Conservation (phyloP, 2,329 filamentous ascomycete genomes). For the Claviceps sp. region DNA sequence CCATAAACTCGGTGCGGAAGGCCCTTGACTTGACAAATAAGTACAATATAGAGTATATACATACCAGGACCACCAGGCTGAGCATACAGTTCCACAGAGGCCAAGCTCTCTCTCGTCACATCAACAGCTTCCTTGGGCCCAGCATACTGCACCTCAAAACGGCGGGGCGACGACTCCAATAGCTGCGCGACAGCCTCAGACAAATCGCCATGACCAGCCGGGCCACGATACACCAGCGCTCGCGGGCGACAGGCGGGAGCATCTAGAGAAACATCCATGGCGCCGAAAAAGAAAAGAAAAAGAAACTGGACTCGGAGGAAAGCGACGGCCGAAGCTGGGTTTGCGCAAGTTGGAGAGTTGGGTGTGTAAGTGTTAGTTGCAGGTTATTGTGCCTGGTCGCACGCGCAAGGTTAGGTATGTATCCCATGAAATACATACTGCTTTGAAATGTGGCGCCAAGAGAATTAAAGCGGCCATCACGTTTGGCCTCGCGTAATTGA, state of each 20-base stretch:
- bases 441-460: background rate
- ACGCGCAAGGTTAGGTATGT: background rate
- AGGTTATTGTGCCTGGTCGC: background rate
- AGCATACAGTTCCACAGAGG: conserved; percentile 9
- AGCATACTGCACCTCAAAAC: conserved; percentile 11
- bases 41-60: background rate
- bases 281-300: too few relatives aligned
- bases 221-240: conserved; percentile 13
- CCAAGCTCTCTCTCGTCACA: conserved; percentile 7
- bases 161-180: conserved; percentile 9
- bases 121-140: conserved; percentile 10
- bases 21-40: background rate
- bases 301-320: background rate
- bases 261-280: conserved; percentile 1
- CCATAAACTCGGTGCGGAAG: too few relatives aligned
- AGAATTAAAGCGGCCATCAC: too few relatives aligned
- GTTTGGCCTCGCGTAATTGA: background rate
- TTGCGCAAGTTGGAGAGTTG: too few relatives aligned
- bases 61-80: conserved; percentile 11
- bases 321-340: background rate
- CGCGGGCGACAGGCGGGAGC: conserved; percentile 1
- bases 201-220: conserved; percentile 8
- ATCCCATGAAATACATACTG: background rate
- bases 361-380: background rate
- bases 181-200: conserved; percentile 10